Base-by-base conservation (phyloP, 2,329 filamentous ascomycete genomes). In the Cordyceps javanica region DNA sequence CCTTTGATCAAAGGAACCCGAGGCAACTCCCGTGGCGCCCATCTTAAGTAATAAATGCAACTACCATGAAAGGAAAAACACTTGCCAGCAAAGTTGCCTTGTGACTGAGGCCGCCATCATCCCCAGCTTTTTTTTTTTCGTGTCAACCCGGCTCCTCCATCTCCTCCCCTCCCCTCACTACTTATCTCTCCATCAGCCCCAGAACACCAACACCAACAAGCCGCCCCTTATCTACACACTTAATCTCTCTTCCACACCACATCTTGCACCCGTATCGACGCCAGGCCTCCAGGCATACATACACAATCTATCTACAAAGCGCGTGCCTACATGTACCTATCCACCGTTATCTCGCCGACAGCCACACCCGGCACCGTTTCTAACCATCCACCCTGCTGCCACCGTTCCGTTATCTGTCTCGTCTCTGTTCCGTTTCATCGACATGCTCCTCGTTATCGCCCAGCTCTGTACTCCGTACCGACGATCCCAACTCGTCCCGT, bases 281-380 rank as follows among this genome's bases (percentile, higher is more conserved):
- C 54, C 54, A 56, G 54, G 54, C 54, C 25, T 16, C 5, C 54
- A 56, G 54, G 54, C 54, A 56, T 34, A n/a, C 54, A 46, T 39
- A 21, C 39, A 25, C 38, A 54, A 53, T 28, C 25, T 19, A 16
- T 11, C 5, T 3, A 3, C 5, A 14, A 14, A n/a, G n/a, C n/a
- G n/a, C n/a, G n/a, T n/a, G n/a, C n/a, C n/a, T 19, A 39, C 6
- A 19, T 30, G 23, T 26, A 10, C 54, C 42, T 25, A n/a, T 23
- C n/a, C 26, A 54, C 39, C 38, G 38, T 44, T 36, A 45, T 54
- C 39, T n/a, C 23, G 7, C 9, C 10, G 6, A 19, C 39, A 42
- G 21, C 39, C 39, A 42, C 38, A 41, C 38, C 5, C 38, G 9
- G 9, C n/a, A 3, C 2, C 38, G 16, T 16, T 41, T 41, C 21